Base-by-base conservation (phyloP, 2,329 filamentous ascomycete species). In the Diaporthe sp. region DNA sequence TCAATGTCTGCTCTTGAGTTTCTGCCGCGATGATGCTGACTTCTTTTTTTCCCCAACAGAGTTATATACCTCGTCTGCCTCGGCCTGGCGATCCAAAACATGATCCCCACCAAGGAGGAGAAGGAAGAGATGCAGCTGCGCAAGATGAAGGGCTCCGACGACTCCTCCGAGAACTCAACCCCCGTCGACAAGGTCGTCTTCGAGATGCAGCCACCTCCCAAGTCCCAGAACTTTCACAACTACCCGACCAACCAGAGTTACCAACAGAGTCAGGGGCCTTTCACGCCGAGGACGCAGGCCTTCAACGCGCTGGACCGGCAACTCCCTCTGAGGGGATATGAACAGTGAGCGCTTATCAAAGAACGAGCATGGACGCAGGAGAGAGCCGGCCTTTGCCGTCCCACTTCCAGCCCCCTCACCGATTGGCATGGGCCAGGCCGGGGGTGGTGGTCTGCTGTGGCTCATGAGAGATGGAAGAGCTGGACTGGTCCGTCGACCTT, bases 231-330 rank as follows among this genome's bases (percentile, higher is more conserved):
- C 25, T 80, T 50, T 4, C 19, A 79, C 73, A 71, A 76, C 22
- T 81, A 80, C 55, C 78, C 77, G 19, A 74, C 42, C 15, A 17
- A 53, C 7, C 73, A 75, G 61, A 65, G 30, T 30, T 44, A 72
- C 13, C 69, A 58, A 17, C 56, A 63, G 15, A 66, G 19, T 22
- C 61, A 78, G 55, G 77, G 85, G 76, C 89, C 90, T 0, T 93
- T 88, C 76, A 94, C 92, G 9, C 92, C 92, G 8, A 83, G 92
- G 77, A 94, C 92, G 22, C 87, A 90, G 81, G 92, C 92, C 1
- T 94, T 94, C 80, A 87, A 93, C 79, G 88, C 88, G 17, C 84
- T 93, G 63, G 89, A 92, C 76, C 83, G 90, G 72, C 88, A 89
- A 78, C 80, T 92, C 74, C 90, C 90, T 3, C 80, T 90, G 63